Evolutionary conservation across 1,284 basidiomycete species (phyloP).

Genomic region (Stygiomarasmius scandens): DNA sequence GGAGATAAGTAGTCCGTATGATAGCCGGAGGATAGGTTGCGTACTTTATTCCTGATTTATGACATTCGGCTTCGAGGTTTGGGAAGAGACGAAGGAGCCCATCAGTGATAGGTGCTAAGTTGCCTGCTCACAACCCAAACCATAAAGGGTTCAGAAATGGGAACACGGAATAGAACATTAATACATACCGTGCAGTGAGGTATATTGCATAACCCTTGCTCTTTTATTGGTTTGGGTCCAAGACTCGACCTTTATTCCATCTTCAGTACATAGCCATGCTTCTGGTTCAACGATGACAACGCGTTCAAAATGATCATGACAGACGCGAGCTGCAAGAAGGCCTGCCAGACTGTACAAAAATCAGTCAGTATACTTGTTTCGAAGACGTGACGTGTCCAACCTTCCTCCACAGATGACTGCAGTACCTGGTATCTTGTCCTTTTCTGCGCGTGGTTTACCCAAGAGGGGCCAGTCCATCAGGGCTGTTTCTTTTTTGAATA

Average conservation of each 20-base stretch:
- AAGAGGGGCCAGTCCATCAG: neutral
- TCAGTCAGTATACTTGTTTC: neutral
- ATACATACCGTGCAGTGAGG: conserved; percentile 25
- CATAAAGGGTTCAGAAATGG: no score
- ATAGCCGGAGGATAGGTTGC: neutral
- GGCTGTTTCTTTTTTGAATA: neutral
- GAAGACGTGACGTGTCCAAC: conserved; percentile 10
- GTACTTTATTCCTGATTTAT: conserved; percentile 19
- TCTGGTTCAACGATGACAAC: conserved; percentile 38
- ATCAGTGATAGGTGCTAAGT: conserved; percentile 15
- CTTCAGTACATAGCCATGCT: conserved; percentile 25
- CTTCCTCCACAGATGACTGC: conserved; percentile 33
- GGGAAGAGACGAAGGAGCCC: conserved; percentile 29
- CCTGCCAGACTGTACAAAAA: conserved; percentile 26
- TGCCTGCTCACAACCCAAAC: conserved; percentile 12
- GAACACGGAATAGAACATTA: no score
- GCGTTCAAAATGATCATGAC: conserved; percentile 34
- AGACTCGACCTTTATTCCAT: conserved; percentile 15
- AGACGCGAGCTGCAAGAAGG: conserved; percentile 28
- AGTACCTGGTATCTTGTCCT: conserved; percentile 23
- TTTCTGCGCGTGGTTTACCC: neutral
- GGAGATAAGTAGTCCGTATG: neutral
- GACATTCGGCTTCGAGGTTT: conserved; percentile 24
- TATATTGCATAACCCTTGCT: conserved; percentile 30
- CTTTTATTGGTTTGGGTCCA: conserved; percentile 22